A percentile compares a stretch with the other conserved stretches of the same genome.
phyloP scores from a whole-genome alignment of 2,329 filamentous ascomycete species.

The Cryphonectria radicalis region DNA sequence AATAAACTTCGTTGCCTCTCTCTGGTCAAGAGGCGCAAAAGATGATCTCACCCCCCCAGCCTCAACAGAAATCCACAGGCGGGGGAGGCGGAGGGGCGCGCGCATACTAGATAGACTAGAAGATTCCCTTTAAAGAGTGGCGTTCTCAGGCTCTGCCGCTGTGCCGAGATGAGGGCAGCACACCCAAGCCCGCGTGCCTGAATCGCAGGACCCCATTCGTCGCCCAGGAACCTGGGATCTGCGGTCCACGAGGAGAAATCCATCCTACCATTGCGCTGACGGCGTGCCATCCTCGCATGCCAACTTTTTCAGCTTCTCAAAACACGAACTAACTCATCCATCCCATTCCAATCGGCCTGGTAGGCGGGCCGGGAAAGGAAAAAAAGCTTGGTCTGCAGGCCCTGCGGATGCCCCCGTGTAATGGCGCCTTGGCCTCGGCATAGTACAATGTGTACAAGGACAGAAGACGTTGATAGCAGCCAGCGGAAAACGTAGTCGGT shows the following conservation, averaged over 20 bases:
- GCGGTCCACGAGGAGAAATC: background rate
- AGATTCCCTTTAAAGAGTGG: background rate
- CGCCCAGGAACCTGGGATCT: background rate
- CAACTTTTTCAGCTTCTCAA: too few species aligned
- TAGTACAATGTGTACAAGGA: background rate
- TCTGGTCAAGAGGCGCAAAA: background rate
- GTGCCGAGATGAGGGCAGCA: background rate
- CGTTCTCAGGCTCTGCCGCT: background rate
- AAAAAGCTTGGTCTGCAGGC: background rate
- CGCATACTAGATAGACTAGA: too few species aligned
- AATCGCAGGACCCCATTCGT: background rate
- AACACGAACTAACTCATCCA: background rate
- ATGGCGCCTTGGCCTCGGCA: constrained; percentile 1
- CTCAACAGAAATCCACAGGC: too few species aligned
- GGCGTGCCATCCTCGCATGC: background rate
- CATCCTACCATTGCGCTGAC: background rate
- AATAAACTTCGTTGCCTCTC: background rate
- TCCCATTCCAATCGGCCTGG: background rate
- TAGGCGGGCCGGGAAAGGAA: background rate
- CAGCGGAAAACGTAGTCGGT: background rate
- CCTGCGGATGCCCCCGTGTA: background rate
- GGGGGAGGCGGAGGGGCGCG: too few species aligned
- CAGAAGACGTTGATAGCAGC: background rate
- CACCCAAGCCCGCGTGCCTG: background rate
- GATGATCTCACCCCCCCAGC: background rate